Evolutionary conservation across 148 eudicot genomes (phyloP).

Genomic region (Cornus kousa): DNA sequence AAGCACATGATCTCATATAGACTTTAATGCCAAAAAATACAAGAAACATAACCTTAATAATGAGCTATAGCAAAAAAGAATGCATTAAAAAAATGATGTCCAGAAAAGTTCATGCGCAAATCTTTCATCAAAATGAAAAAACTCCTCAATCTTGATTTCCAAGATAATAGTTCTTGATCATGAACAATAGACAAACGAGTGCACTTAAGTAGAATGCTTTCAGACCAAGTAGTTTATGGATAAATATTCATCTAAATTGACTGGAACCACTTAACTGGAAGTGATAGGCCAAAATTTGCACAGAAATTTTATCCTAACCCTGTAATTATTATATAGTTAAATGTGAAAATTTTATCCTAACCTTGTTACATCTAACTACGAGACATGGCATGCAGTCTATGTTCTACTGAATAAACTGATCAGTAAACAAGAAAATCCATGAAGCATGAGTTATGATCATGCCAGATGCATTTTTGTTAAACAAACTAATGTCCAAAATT

Average conservation of each 20-base stretch:
- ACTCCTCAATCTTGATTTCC: not conserved
- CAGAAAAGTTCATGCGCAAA: not conserved
- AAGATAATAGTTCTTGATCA: not conserved
- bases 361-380: not conserved
- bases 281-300: not conserved
- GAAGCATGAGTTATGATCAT: not conserved
- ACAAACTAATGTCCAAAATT: not conserved
- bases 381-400: not conserved
- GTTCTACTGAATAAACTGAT: not conserved
- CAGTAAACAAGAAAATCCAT: not conserved
- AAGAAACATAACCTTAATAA: not conserved
- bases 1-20: not conserved
- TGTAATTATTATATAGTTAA: not conserved
- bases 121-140: not conserved
- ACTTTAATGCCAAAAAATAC: not conserved
- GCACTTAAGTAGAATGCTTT: not conserved
- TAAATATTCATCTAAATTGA: not conserved
- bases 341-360: not conserved
- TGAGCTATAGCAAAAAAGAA: not conserved
- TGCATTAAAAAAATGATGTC: not conserved
- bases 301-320: not conserved
- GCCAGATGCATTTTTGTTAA: not conserved
- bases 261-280: not conserved
- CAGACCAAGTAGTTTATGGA: not conserved
- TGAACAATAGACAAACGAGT: not conserved